Conservation (phyloP, 108 stramenopile genomes). For the Mediolabrus comicus region DNA sequence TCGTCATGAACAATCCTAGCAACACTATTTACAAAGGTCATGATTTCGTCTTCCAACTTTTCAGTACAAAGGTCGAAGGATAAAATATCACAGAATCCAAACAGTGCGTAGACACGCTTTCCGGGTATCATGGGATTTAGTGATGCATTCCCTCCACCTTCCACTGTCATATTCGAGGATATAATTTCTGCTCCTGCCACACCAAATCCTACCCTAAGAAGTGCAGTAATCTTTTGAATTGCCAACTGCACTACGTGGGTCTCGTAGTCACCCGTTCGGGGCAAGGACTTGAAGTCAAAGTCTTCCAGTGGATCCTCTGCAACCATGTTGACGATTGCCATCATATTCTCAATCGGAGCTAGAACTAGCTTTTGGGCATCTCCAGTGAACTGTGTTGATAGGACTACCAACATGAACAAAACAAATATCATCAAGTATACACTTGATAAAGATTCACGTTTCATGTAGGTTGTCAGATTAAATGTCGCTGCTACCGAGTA, state of each 20-base stretch:
- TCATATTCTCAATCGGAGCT: constrained; percentile 72
- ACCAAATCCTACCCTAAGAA: constrained; percentile 49
- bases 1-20: constrained; percentile 90
- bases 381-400: constrained; percentile 54
- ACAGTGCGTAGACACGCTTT: constrained; percentile 88
- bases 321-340: constrained; percentile 58
- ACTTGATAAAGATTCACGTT: constrained; percentile 36
- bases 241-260: constrained; percentile 43
- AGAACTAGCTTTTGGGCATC: constrained; percentile 77
- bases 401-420: constrained; percentile 51
- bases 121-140: constrained; percentile 94
- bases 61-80: constrained; percentile 80
- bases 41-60: constrained; percentile 84
- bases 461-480: constrained; percentile 34
- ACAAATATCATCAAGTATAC: constrained; percentile 68
- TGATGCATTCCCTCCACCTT: constrained; percentile 69
- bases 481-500: constrained; percentile 49
- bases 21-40: constrained; percentile 94
- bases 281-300: constrained; percentile 46
- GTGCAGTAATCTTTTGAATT: constrained; percentile 49
- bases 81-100: constrained; percentile 92
- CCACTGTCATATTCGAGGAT: constrained; percentile 87
- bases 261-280: constrained; percentile 46
- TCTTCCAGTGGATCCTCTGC: constrained; percentile 58
- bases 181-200: constrained; percentile 95